Evolutionary conservation across 208 protist species (phyloP), one percentile per base, ranked within the genome.

Genomic region (Strigomonas culicis): DNA sequence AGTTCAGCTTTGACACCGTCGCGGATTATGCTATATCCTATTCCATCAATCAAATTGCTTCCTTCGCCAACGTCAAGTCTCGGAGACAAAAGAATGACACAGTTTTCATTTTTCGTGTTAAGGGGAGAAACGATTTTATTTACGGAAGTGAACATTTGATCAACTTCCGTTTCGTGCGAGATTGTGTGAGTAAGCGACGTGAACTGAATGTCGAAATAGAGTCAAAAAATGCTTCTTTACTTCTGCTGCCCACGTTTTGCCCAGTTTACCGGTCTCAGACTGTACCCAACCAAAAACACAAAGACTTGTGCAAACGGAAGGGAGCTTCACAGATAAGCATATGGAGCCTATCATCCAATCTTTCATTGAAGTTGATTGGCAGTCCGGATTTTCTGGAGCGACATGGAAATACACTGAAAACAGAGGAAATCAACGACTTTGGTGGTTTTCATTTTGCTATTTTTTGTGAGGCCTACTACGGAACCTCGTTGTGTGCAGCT

Each of bases 51-150:
- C 64, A 70, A 1, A 34, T 85, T 1, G 62, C 75, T 30, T 65
- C 58, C 1, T 68, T 73, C 27, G 63, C 55, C 0, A 77, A 67
- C 24, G 27, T 66, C 32, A 68, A 73, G 30, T 57, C 58, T 1
- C 76, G 75, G 30, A 74, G 62, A 31, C 57, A 63, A 36, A 47
- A 46, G 0, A 30, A 52, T 1, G 59, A 74, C 11, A 57, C 70
- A 21, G 44, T 78, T 0, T 79, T 82, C 62, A 50, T 88, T 11
- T 88, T 92, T 61, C 72, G 71, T 44, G 76, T 84, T 0, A 77
- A 84, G 34, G 81, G 79, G 1, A 36, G 75, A n/a, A 84, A 76
- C 22, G 85, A 92, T 30, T 88, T 77, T 55, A 79, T 88, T 2
- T 84, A 92, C 51, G 79, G 85, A 4, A 22, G 41, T 13, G 69